phyloP scores from a whole-genome alignment of 148 eudicot genomes.

The Limonium bicolor region DNA sequence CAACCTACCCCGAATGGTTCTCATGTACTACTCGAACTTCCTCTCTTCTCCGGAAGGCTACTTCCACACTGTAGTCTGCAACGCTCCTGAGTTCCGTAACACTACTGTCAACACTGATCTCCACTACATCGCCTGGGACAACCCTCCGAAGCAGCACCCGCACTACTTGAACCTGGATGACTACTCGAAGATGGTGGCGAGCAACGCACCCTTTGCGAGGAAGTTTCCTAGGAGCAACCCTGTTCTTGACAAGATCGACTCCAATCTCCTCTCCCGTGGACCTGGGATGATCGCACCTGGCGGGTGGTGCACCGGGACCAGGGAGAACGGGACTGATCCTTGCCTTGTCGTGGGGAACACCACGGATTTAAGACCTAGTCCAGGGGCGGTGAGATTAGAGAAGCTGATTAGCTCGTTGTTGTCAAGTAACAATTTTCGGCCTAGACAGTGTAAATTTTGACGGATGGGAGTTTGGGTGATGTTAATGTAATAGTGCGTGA shows the following conservation, averaged over 20 bases:
- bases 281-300: constrained; percentile 14
- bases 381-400: constrained; percentile 2
- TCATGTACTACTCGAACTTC: constrained; percentile 24
- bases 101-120: constrained; percentile 21
- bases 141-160: constrained; percentile 28
- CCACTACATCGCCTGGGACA: constrained; percentile 25
- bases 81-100: constrained; percentile 15
- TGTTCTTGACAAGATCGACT: constrained; percentile 20
- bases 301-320: constrained; percentile 18
- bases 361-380: constrained; percentile 7
- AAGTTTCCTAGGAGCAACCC: constrained; percentile 18
- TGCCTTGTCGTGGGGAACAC: constrained; percentile 12
- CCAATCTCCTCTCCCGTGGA: constrained; percentile 12
- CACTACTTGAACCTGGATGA: constrained; percentile 12
- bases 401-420: background rate
- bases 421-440: constrained; percentile 2
- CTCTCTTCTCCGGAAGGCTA: constrained; percentile 29
- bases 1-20: constrained; percentile 22
- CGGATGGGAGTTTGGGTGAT: no score
- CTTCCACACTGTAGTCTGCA: constrained; percentile 9
- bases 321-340: constrained; percentile 21
- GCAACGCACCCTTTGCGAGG: constrained; percentile 24
- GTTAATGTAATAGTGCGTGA: no score
- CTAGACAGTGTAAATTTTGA: constrained; percentile 1
- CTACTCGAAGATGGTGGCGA: constrained; percentile 11